Evolutionary conservation across 176 grass and related monocot genomes (phyloP).

Genomic region (Canna indica): DNA sequence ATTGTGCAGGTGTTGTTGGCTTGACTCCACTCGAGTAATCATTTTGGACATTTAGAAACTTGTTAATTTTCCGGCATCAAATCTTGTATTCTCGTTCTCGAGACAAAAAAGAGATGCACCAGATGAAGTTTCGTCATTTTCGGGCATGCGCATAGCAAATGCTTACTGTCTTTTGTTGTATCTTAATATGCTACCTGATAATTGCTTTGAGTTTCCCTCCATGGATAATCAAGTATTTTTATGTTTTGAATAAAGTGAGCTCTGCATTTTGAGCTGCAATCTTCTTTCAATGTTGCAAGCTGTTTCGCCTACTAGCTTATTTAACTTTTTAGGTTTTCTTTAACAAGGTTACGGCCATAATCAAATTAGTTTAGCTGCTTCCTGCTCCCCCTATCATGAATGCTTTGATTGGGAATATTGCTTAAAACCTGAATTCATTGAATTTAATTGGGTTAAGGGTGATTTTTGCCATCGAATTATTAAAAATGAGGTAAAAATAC

Average conservation of each 20-base stretch:
- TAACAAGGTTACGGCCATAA: too few species aligned
- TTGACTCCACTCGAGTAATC: not conserved
- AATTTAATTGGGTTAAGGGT: too few species aligned
- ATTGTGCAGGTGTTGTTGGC: slow-evolving; percentile 5
- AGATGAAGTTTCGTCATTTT: not conserved
- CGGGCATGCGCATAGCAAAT: not conserved
- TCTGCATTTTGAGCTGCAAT: not conserved
- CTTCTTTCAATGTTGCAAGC: not conserved
- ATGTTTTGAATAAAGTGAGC: not conserved
- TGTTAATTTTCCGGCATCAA: not conserved
- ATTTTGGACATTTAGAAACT: not conserved
- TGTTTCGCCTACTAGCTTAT: not conserved
- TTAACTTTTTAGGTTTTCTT: too few species aligned
- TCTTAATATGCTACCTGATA: not conserved
- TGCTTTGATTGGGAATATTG: not conserved
- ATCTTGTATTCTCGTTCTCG: not conserved
- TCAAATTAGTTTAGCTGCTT: too few species aligned
- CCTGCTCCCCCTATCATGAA: too few species aligned
- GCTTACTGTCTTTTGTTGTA: not conserved
- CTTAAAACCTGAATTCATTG: not conserved
- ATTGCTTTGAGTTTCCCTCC: not conserved
- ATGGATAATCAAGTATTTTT: not conserved
- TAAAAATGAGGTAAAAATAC: too few species aligned
- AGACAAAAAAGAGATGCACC: not conserved
- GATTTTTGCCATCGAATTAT: too few species aligned